phyloP scores from a whole-genome alignment of 352 stramenopile species.

The Phytophthora rubi region DNA sequence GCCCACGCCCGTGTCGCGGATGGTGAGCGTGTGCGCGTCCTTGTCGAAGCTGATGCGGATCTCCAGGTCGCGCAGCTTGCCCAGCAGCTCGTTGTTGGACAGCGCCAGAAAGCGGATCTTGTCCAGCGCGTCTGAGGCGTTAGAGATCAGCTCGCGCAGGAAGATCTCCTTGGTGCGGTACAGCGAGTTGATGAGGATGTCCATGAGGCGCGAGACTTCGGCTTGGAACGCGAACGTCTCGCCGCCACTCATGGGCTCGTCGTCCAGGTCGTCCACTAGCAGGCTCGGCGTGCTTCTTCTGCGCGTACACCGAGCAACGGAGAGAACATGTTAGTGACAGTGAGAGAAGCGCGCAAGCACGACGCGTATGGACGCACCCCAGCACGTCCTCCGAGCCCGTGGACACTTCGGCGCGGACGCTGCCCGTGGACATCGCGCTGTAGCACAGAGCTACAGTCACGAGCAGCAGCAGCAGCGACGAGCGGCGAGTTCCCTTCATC shows the following conservation, averaged over 20 bases:
- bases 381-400: slow-evolving; percentile 46
- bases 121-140: slow-evolving; percentile 98
- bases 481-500: slow-evolving; percentile 28
- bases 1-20: slow-evolving; percentile 97
- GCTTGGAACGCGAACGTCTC: slow-evolving; percentile 95
- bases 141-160: slow-evolving; percentile 99
- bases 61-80: slow-evolving; percentile 91
- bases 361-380: slow-evolving; percentile 34
- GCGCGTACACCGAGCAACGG: slow-evolving; percentile 8
- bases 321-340: background rate
- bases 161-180: slow-evolving; percentile 99
- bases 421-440: slow-evolving; percentile 31
- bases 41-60: slow-evolving; percentile 98
- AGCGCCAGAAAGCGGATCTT: slow-evolving; percentile 99
- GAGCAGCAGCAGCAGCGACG: slow-evolving; percentile 46
- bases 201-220: slow-evolving; percentile 98
- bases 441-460: slow-evolving; percentile 45
- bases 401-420: slow-evolving; percentile 42
- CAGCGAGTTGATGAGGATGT: slow-evolving; percentile 99
- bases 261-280: slow-evolving; percentile 55
- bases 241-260: slow-evolving; percentile 47
- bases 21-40: slow-evolving; percentile 97
- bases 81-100: slow-evolving; percentile 85
- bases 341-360: background rate
- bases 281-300: slow-evolving; percentile 45